phyloP scores from a whole-genome alignment of 2,329 filamentous ascomycete species.

The Colletotrichum kahawae region DNA sequence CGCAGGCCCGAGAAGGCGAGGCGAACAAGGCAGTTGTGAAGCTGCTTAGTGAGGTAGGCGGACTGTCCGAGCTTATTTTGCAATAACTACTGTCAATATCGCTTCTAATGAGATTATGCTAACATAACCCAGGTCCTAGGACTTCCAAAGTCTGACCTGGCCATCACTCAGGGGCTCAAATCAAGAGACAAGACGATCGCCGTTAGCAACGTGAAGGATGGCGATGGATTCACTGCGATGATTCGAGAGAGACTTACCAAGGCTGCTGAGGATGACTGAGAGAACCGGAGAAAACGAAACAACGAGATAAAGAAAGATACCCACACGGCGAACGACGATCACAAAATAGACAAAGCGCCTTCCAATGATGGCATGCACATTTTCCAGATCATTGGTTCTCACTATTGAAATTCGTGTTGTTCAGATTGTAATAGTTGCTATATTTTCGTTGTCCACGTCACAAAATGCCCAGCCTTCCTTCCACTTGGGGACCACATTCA shows the following conservation, averaged over 20 bases:
- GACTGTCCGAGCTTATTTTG: neutral
- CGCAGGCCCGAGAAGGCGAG: conserved; percentile 69
- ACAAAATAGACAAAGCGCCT: neutral
- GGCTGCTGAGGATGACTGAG: neutral
- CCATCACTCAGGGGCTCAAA: conserved; percentile 67
- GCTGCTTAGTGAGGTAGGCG: conserved; percentile 62
- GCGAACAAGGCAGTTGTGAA: conserved; percentile 71
- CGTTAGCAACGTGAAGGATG: conserved; percentile 38
- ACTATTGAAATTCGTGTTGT: neutral
- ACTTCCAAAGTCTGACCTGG: conserved; percentile 67
- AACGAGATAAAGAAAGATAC: neutral
- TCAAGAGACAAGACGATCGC: conserved; percentile 68
- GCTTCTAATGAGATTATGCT: neutral
- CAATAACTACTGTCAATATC: neutral
- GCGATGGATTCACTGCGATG: conserved; percentile 30
- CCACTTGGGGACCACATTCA: neutral
- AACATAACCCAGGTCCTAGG: conserved; percentile 51
- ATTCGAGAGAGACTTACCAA: conserved; percentile 26
- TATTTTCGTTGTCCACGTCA: neutral
- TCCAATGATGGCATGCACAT: neutral
- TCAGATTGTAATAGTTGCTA: neutral
- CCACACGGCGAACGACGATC: neutral
- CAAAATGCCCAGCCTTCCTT: neutral
- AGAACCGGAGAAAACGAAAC: neutral
- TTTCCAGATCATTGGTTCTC: neutral